Evolutionary conservation across 2,329 filamentous ascomycete genomes (phyloP).

Genomic region (Penicillium sp.): DNA sequence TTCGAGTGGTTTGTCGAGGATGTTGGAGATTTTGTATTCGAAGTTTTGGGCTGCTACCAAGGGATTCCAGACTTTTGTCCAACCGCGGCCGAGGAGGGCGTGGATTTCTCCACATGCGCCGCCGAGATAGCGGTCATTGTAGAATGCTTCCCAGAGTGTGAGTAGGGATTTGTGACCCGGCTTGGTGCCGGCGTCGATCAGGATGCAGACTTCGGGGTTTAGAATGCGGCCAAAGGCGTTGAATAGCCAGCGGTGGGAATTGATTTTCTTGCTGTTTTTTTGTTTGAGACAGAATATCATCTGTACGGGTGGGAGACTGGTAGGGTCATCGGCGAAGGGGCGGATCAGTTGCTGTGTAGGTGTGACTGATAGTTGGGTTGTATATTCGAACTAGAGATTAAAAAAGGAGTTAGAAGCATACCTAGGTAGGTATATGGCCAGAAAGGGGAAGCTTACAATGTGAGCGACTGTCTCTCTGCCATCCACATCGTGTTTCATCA

Average conservation of each 20-base stretch:
- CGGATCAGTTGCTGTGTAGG: slow-evolving; percentile 89
- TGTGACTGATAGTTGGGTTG: slow-evolving; percentile 91
- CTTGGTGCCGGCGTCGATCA: slow-evolving; percentile 92
- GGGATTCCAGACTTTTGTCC: slow-evolving; percentile 84
- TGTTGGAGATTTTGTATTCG: slow-evolving; percentile 99
- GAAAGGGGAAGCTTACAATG: slow-evolving; percentile 49
- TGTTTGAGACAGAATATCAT: slow-evolving; percentile 98
- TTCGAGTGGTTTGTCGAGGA: slow-evolving; percentile 92
- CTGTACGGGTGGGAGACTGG: slow-evolving; percentile 84
- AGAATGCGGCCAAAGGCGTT: slow-evolving; percentile 91
- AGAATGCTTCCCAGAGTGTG: slow-evolving; percentile 91
- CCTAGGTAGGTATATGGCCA: no score
- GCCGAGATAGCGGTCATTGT: slow-evolving; percentile 95
- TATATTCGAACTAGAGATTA: slow-evolving; percentile 88
- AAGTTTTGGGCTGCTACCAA: slow-evolving; percentile 94
- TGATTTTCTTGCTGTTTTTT: slow-evolving; percentile 98
- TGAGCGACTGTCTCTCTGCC: slow-evolving; percentile 91
- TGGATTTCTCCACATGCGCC: slow-evolving; percentile 97
- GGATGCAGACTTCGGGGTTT: slow-evolving; percentile 89
- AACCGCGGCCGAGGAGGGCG: slow-evolving; percentile 83
- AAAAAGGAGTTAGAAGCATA: slow-evolving; percentile 8
- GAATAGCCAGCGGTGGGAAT: slow-evolving; percentile 96
- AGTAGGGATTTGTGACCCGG: slow-evolving; percentile 83
- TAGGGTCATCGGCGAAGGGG: slow-evolving; percentile 71
- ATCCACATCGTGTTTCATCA: slow-evolving; percentile 95